phyloP scores from a whole-genome alignment of 129 eudicot genomes.

The Apium graveolens region DNA sequence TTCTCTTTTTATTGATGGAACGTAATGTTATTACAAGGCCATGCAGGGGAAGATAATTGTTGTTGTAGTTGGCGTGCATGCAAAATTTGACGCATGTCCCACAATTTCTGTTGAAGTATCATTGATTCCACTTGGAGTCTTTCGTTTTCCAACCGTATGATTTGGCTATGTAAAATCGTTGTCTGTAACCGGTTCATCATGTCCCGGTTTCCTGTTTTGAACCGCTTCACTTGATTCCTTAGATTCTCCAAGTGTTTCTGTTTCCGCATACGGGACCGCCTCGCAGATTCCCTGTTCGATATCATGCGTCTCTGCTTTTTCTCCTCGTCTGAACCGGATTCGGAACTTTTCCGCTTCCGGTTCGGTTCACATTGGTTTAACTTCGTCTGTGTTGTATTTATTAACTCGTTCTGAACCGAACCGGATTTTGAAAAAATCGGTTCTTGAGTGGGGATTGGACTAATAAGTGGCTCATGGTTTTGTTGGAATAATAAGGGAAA shows the following conservation, averaged over 20 bases:
- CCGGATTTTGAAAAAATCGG: constrained; percentile 46
- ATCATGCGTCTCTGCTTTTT: constrained; percentile 77
- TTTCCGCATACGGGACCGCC: constrained; percentile 84
- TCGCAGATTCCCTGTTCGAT: constrained; percentile 91
- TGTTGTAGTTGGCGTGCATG: constrained; percentile 53
- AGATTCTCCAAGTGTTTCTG: constrained; percentile 75
- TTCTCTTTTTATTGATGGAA: constrained; percentile 29
- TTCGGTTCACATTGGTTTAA: neutral
- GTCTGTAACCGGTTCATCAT: constrained; percentile 55
- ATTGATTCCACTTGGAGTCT: constrained; percentile 50
- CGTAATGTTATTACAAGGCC: constrained; percentile 51
- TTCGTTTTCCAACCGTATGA: constrained; percentile 45
- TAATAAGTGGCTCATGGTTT: constrained; percentile 17
- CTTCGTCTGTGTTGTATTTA: neutral
- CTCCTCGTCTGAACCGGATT: constrained; percentile 51
- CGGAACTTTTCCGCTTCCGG: constrained; percentile 14
- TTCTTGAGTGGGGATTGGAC: constrained; percentile 22
- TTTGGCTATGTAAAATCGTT: constrained; percentile 30
- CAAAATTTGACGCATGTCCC: constrained; percentile 56
- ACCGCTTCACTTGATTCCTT: constrained; percentile 53
- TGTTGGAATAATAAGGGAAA: constrained; percentile 21
- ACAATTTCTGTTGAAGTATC: constrained; percentile 45
- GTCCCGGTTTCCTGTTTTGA: constrained; percentile 49
- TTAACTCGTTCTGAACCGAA: constrained; percentile 11
- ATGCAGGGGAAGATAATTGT: constrained; percentile 41